Conservation (phyloP, 768 basidiomycete genomes). For the Infundibulicybe gibba region DNA sequence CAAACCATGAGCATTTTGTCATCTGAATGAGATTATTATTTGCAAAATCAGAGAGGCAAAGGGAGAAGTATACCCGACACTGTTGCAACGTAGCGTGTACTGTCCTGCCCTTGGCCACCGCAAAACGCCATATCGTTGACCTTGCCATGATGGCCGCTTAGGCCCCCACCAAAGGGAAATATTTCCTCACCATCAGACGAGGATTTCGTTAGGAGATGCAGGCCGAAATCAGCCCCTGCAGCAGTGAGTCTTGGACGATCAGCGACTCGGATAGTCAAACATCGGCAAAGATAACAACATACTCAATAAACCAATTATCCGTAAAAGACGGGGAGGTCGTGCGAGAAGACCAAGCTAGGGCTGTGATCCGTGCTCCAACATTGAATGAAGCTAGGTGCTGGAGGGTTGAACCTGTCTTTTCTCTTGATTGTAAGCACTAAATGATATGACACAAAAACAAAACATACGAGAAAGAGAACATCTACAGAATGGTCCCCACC, state of each 20-base stretch:
- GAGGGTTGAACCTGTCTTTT: conserved; percentile 38
- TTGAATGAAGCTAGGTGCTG: conserved; percentile 66
- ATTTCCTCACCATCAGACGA: conserved; percentile 43
- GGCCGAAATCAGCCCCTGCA: conserved; percentile 64
- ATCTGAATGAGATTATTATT: conserved; percentile 35
- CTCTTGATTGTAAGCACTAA: conserved; percentile 3
- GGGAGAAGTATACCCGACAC: conserved; percentile 57
- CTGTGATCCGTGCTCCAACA: conserved; percentile 65
- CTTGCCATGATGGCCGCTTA: conserved; percentile 77
- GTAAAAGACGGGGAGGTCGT: conserved; percentile 62
- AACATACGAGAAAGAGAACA: conserved; percentile 59
- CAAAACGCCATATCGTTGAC: conserved; percentile 80
- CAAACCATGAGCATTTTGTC: conserved; percentile 86
- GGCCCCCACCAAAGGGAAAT: conserved; percentile 73
- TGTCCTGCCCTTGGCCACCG: conserved; percentile 68
- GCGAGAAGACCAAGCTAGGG: conserved; percentile 75
- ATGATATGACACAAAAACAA: conserved; percentile 3
- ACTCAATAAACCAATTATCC: conserved; percentile 76
- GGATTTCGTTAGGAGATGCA: conserved; percentile 66
- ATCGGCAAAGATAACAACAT: conserved; percentile 17
- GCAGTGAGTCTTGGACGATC: conserved; percentile 50
- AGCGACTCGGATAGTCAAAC: conserved; percentile 3
- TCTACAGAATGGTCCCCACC: conserved; percentile 74
- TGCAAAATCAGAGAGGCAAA: conserved; percentile 3
- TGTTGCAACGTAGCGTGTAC: conserved; percentile 72